Evolutionary conservation across 176 grass and related monocot genomes (phyloP).

Genomic region (Tillandsia fasciculata): DNA sequence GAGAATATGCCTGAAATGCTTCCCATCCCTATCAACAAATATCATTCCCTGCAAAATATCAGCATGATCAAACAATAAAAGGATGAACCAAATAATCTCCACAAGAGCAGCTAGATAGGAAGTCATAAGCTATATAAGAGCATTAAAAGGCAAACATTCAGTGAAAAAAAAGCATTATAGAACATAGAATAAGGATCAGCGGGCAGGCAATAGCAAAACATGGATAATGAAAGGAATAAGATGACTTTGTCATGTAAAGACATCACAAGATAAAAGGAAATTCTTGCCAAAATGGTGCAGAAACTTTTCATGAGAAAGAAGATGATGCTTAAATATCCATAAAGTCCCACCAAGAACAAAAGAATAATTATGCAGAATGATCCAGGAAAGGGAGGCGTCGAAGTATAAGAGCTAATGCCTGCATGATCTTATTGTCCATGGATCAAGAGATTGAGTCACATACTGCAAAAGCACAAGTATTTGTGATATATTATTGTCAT

Average conservation of each 20-base stretch:
- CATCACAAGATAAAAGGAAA: background rate
- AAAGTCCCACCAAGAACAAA: background rate
- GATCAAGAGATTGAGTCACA: background rate
- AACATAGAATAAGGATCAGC: too few species aligned
- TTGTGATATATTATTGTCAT: background rate
- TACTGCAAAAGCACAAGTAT: background rate
- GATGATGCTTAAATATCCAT: background rate
- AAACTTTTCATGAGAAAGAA: slow-evolving; percentile 1
- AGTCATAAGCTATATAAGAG: background rate
- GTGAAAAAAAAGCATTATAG: too few species aligned
- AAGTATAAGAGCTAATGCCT: too few species aligned
- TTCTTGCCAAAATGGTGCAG: background rate
- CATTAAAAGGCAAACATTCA: too few species aligned
- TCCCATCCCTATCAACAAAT: slow-evolving; percentile 89
- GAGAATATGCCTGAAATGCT: slow-evolving; percentile 81
- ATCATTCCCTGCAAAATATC: slow-evolving; percentile 50
- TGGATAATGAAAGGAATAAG: slow-evolving; percentile 1
- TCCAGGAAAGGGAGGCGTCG: background rate
- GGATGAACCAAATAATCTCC: background rate
- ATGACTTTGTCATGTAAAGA: background rate
- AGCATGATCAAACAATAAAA: background rate
- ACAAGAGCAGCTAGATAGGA: background rate
- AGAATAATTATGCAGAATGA: background rate
- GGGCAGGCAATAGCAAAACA: background rate
- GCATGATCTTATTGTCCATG: too few species aligned